A percentile compares a stretch with the other conserved stretches of the same genome.
Conservation (phyloP, 441 rosid species). For the Manihot esculenta region DNA sequence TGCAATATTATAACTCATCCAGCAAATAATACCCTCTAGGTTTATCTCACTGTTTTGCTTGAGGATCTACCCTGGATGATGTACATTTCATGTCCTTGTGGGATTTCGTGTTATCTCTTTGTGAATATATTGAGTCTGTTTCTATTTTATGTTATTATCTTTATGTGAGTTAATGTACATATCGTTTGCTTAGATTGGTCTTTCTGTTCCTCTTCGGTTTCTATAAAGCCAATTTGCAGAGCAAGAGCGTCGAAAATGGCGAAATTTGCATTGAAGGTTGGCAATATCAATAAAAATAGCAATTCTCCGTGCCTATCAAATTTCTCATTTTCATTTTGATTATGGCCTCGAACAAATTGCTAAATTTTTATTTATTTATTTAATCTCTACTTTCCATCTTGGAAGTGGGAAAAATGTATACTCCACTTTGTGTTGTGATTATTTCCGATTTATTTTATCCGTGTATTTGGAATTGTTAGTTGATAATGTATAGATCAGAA, state of each 20-base stretch:
- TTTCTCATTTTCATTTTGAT: conserved; percentile 13
- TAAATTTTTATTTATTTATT: not conserved
- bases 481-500: not conserved
- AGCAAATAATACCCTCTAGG: not conserved
- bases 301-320: conserved; percentile 75
- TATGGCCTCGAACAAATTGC: conserved; percentile 32
- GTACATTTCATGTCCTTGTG: not conserved
- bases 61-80: conserved; percentile 13
- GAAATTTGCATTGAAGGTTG: conserved; percentile 93
- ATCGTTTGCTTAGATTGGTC: not conserved
- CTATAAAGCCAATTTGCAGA: conserved; percentile 77
- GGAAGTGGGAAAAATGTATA: not conserved
- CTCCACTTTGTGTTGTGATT: not conserved
- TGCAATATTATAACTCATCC: conserved; percentile 16
- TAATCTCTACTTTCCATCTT: not conserved
- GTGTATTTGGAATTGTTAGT: not conserved
- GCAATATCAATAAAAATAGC: conserved; percentile 42
- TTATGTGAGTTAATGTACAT: not conserved
- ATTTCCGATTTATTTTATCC: not conserved
- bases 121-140: not conserved
- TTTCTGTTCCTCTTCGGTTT: not conserved
- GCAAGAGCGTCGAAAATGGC: conserved; percentile 74
- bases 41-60: conserved; percentile 1
- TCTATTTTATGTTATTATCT: not conserved
- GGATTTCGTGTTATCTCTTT: not conserved